Evolutionary conservation across 805 yeast species (phyloP).

Genomic region (Candida adriatica): DNA sequence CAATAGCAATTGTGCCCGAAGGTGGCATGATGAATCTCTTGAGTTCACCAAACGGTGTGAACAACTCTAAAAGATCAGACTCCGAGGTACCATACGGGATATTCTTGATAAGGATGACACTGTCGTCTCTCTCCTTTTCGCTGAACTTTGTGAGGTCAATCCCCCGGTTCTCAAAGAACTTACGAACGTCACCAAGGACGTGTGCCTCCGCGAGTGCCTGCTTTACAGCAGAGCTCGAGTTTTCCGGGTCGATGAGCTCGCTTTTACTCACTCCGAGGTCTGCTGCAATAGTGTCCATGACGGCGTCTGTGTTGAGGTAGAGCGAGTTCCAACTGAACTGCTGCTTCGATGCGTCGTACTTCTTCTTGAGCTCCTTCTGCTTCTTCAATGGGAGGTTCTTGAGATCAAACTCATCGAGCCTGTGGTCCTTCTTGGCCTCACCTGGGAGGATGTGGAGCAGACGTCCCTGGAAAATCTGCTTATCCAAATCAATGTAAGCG

Average conservation of each 20-base stretch:
- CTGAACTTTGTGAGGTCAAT: slow-evolving; percentile 74
- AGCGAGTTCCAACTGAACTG: slow-evolving; percentile 95
- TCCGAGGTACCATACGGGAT: slow-evolving; percentile 82
- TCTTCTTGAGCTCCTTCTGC: slow-evolving; percentile 77
- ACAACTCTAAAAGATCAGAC: slow-evolving; percentile 77
- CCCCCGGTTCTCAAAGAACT: slow-evolving; percentile 78
- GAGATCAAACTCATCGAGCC: slow-evolving; percentile 84
- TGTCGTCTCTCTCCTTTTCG: slow-evolving; percentile 66
- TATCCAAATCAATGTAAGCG: slow-evolving; percentile 73
- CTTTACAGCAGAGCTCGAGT: slow-evolving; percentile 82
- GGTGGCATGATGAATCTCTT: slow-evolving; percentile 89
- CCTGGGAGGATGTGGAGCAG: slow-evolving; percentile 85
- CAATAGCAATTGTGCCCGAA: slow-evolving; percentile 90
- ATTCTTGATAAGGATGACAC: slow-evolving; percentile 77
- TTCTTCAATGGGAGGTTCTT: slow-evolving; percentile 89
- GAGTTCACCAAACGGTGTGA: slow-evolving; percentile 72
- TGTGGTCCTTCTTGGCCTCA: slow-evolving; percentile 72
- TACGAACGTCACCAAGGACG: slow-evolving; percentile 85
- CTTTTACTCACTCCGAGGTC: slow-evolving; percentile 79
- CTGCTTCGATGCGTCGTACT: slow-evolving; percentile 75
- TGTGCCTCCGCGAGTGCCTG: slow-evolving; percentile 98
- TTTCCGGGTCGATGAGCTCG: slow-evolving; percentile 81
- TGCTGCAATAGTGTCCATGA: slow-evolving; percentile 79
- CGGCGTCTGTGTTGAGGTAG: slow-evolving; percentile 87
- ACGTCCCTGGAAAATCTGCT: slow-evolving; percentile 90